phyloP scores from a whole-genome alignment of 2,329 filamentous ascomycete genomes.

The Rhynchosporium secalis region DNA sequence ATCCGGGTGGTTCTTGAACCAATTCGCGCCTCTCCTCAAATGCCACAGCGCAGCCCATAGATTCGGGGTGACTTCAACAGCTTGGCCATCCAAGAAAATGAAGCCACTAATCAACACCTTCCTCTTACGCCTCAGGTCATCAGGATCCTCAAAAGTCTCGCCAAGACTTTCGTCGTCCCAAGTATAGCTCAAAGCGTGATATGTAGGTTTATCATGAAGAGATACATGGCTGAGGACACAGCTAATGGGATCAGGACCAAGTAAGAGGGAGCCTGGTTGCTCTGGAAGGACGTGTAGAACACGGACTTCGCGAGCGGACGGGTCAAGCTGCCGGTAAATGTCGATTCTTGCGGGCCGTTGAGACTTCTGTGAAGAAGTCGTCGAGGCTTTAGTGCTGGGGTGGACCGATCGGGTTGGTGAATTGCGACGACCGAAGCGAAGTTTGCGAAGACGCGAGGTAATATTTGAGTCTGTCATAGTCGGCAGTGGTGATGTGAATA shows the following conservation, averaged over 20 bases:
- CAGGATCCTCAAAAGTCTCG: constrained; percentile 3
- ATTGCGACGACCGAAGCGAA: neutral
- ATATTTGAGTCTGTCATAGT: constrained; percentile 10
- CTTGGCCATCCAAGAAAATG: constrained; percentile 6
- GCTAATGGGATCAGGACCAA: constrained; percentile 6
- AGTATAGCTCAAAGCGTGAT: constrained; percentile 8
- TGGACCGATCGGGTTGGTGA: neutral
- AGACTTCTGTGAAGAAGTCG: constrained; percentile 6
- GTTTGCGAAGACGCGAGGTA: constrained; percentile 1
- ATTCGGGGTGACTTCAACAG: constrained; percentile 9
- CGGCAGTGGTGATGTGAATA: neutral
- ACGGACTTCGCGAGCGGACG: neutral
- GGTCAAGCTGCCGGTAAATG: constrained; percentile 1
- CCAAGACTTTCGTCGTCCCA: constrained; percentile 9
- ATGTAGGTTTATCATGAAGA: neutral
- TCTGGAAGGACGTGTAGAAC: constrained; percentile 3
- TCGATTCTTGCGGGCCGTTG: constrained; percentile 8
- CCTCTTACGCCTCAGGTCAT: constrained; percentile 2
- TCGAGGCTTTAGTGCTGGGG: constrained; percentile 3
- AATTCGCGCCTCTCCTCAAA: constrained; percentile 9
- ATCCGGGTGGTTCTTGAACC: constrained; percentile 1
- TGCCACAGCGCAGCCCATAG: constrained; percentile 8
- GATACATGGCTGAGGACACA: constrained; percentile 11
- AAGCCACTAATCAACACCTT: constrained; percentile 5
- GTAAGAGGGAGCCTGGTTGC: constrained; percentile 6